Base-by-base conservation (phyloP, 306 rosid genomes). In the Calophaca sinica region DNA sequence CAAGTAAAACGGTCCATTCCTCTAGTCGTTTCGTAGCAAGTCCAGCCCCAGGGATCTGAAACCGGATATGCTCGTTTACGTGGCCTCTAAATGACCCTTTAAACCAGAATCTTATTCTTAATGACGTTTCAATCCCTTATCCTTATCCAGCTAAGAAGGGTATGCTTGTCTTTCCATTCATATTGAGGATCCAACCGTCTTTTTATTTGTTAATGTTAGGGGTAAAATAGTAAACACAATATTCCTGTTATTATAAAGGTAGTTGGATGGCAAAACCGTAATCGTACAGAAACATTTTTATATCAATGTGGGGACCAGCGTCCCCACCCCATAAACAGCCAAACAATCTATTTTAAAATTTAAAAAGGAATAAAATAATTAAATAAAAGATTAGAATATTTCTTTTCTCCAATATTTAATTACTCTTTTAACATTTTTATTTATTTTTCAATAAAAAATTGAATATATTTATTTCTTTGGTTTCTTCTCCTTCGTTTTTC, bases 401-500 rank as follows among this genome's bases (percentile, higher is more conserved):
- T 80, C 13, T 46, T 68, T 35, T 45, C 55, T 32, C 9, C 14
- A 7, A 68, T 68, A 38, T 81, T 77, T 69, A 72, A 75, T 63
- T 26, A 26, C 42, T 35, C 6, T 62, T 45, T 42, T 44, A 41
- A 50, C 46, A 2, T 10, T 5, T 33, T 10, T 48, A 10, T 75
- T 20, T 62, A 3, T 4, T 38, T 1, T n/a, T 6, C 7, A 54
- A 3, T 1, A 54, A 57, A 28, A 73, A 3, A n/a, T 44, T 44
- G 53, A 4, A 45, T 57, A 50, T 35, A 61, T 72, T 70, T 48
- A 62, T 68, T 72, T 78, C 81, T 54, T 84, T 84, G 82, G 82
- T 85, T 81, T 80, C 86, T 84, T 81, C 89, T 81, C 81, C 87
- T 63, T 57, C 51, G 75, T 80, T 70, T 85, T 81, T 79, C 80